Conservation (phyloP, 2,329 filamentous ascomycete genomes). For the Cladorrhinum sp. region DNA sequence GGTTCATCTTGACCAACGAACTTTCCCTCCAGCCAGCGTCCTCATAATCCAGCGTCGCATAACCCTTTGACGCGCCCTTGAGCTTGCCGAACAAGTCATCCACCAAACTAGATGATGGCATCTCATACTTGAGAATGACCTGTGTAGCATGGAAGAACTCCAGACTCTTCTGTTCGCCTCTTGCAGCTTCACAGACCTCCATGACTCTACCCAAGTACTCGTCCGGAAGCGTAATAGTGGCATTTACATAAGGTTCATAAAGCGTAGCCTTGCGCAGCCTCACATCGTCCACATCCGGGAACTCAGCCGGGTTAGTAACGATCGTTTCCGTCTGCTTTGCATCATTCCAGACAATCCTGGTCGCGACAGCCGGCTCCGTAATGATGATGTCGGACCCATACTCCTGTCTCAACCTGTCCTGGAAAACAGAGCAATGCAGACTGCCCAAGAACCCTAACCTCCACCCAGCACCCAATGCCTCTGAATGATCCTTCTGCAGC, state of each 20-base stretch:
- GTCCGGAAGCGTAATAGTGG: slow-evolving; percentile 86
- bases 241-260: slow-evolving; percentile 66
- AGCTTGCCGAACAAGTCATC: slow-evolving; percentile 97
- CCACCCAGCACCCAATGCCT: slow-evolving; percentile 91
- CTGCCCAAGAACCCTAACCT: slow-evolving; percentile 94
- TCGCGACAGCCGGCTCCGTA: slow-evolving; percentile 91
- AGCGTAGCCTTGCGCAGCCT: slow-evolving; percentile 44
- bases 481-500: slow-evolving; percentile 88
- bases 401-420: slow-evolving; percentile 90
- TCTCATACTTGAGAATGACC: slow-evolving; percentile 88
- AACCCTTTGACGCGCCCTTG: slow-evolving; percentile 90
- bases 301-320: slow-evolving; percentile 82
- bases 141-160: slow-evolving; percentile 91
- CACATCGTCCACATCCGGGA: slow-evolving; percentile 65
- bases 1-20: slow-evolving; percentile 81
- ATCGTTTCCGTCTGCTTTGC: slow-evolving; percentile 65
- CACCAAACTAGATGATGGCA: slow-evolving; percentile 85
- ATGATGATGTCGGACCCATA: slow-evolving; percentile 95
- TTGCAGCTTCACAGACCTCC: slow-evolving; percentile 86
- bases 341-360: slow-evolving; percentile 75
- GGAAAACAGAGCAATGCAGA: slow-evolving; percentile 97
- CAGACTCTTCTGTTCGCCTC: slow-evolving; percentile 81
- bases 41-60: slow-evolving; percentile 94
- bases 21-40: slow-evolving; percentile 83
- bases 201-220: slow-evolving; percentile 94